Percentiles rank a stretch among this genome's conserved stretches.
Conservation (phyloP, 179 eudicot species). For the Silene vulgaris region DNA sequence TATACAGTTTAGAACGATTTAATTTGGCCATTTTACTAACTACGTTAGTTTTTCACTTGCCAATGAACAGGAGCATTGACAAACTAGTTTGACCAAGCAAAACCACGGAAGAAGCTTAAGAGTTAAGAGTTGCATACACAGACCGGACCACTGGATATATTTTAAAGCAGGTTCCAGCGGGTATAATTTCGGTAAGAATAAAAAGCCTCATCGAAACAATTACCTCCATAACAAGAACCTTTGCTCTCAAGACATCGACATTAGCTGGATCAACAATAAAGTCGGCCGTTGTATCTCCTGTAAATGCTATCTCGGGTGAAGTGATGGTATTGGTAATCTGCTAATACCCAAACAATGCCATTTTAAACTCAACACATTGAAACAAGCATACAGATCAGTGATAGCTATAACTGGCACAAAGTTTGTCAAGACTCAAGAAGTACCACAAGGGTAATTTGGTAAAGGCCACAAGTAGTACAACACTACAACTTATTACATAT, state of each 20-base stretch:
- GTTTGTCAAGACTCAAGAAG: neutral
- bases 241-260: slow-evolving; percentile 64
- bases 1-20: no score
- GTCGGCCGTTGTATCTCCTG: slow-evolving; percentile 89
- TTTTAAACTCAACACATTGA: neutral
- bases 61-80: no score
- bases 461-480: neutral
- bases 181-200: neutral
- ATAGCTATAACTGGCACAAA: neutral
- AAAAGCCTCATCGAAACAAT: slow-evolving; percentile 2
- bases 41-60: no score
- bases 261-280: slow-evolving; percentile 59
- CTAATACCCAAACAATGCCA: slow-evolving; percentile 24
- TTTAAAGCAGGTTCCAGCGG: neutral
- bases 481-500: neutral
- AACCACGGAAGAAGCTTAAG: no score
- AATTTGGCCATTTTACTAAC: no score
- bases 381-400: neutral
- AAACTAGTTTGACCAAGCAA: no score
- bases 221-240: slow-evolving; percentile 97
- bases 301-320: slow-evolving; percentile 87
- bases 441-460: neutral
- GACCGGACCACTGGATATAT: neutral
- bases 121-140: neutral
- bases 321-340: slow-evolving; percentile 66